These are phyloP conservation scores for Pythium insidiosum DNA, from an alignment of 352 stramenopile species.

Conservation along the genomic window DNA sequence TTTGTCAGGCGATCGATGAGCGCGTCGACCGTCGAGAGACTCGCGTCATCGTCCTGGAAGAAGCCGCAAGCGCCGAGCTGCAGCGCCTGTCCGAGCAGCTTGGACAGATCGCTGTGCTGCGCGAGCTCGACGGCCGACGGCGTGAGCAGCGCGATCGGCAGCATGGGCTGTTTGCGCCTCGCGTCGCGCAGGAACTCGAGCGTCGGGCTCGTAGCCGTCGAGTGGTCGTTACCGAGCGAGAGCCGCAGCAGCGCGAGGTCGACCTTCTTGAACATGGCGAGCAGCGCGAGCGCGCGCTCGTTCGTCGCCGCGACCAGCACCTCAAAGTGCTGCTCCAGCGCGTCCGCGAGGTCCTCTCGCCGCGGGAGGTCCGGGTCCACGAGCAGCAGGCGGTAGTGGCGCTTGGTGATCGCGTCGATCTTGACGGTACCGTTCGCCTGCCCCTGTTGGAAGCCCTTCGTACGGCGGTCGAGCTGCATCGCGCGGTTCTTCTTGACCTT, in stretches of 20 bases:
- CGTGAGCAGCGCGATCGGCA: constrained; percentile 42
- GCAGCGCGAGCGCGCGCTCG: constrained; percentile 44
- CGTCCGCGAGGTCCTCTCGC: constrained; percentile 52
- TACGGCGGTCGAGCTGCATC: constrained; percentile 62
- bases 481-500: constrained; percentile 76
- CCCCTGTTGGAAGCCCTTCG: constrained; percentile 48
- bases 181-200: constrained; percentile 49
- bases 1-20: constrained; percentile 40
- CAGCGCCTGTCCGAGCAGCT: constrained; percentile 40
- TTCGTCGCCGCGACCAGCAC: constrained; percentile 58
- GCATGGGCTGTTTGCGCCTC: constrained; percentile 45
- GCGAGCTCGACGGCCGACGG: constrained; percentile 4
- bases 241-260: constrained; percentile 51
- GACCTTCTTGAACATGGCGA: constrained; percentile 56
- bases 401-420: constrained; percentile 40
- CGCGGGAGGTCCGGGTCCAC: constrained; percentile 55
- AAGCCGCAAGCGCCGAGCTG: constrained; percentile 54
- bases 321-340: constrained; percentile 56
- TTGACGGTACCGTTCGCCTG: constrained; percentile 35
- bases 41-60: constrained; percentile 44
- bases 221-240: constrained; percentile 49
- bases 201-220: constrained; percentile 31
- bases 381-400: constrained; percentile 60
- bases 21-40: constrained; percentile 19
- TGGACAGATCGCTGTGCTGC: no score